Percentiles rank a stretch among this genome's conserved stretches.
Conservation (phyloP, 1,139 yeast species). For the Barnettozyma hawaiiensis region DNA sequence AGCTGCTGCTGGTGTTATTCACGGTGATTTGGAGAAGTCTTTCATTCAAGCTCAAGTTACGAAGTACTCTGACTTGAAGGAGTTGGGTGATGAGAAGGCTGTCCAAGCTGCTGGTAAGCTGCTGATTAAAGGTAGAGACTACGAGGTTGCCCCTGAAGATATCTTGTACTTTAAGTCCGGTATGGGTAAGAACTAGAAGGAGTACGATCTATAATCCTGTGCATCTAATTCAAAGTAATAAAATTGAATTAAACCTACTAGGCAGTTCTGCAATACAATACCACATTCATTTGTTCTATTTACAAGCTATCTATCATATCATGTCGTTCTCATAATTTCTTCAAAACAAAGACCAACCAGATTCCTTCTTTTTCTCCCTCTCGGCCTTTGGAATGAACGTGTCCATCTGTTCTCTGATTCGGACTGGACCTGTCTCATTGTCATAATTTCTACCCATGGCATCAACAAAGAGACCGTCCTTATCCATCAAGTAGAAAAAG, state of each 20-base stretch:
- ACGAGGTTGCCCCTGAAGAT: slow-evolving; percentile 89
- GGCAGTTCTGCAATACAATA: neutral
- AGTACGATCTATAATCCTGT: neutral
- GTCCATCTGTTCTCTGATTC: slow-evolving; percentile 69
- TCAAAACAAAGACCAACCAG: slow-evolving; percentile 52
- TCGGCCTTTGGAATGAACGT: slow-evolving; percentile 69
- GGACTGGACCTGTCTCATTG: slow-evolving; percentile 71
- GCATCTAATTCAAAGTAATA: neutral
- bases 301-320: slow-evolving; percentile 1
- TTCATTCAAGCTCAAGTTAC: slow-evolving; percentile 79
- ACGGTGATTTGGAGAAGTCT: slow-evolving; percentile 72
- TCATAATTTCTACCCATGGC: slow-evolving; percentile 90
- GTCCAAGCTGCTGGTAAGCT: slow-evolving; percentile 94
- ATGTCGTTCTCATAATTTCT: slow-evolving; percentile 1
- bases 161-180: slow-evolving; percentile 92
- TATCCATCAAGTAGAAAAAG: slow-evolving; percentile 93
- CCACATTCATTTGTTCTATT: neutral
- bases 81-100: slow-evolving; percentile 75
- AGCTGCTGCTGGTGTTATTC: slow-evolving; percentile 85
- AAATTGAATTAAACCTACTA: slow-evolving; percentile 1
- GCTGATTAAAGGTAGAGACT: slow-evolving; percentile 92
- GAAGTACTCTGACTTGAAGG: slow-evolving; percentile 78
- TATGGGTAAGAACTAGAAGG: slow-evolving; percentile 84
- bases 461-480: slow-evolving; percentile 91
- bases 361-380: slow-evolving; percentile 55